Evolutionary conservation across 352 stramenopile genomes (phyloP).

Genomic region (Pythium rhizo-oryzae): DNA sequence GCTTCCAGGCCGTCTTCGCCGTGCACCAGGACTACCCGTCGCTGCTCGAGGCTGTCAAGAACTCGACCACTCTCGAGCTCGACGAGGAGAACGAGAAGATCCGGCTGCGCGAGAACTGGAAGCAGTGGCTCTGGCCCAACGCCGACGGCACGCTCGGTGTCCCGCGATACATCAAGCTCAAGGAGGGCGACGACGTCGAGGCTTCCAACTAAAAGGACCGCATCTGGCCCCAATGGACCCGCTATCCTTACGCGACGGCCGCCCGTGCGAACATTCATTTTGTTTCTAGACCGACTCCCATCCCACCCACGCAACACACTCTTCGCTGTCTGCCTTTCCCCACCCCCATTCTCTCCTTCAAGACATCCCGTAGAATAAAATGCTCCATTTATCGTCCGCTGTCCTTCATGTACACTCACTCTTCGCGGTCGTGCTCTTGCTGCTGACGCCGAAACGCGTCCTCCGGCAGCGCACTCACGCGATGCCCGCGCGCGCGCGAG

Average conservation of each 20-base stretch:
- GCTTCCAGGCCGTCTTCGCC: constrained; percentile 87
- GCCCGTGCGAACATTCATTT: constrained; percentile 20
- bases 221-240: not conserved
- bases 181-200: constrained; percentile 37
- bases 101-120: constrained; percentile 80
- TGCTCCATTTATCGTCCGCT: constrained; percentile 19
- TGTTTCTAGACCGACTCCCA: constrained; percentile 20
- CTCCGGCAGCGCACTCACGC: constrained; percentile 45
- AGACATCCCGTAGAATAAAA: constrained; percentile 33
- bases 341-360: constrained; percentile 5
- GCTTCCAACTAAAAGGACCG: constrained; percentile 31
- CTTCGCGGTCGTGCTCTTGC: not conserved
- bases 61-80: constrained; percentile 69
- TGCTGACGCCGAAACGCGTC: constrained; percentile 51
- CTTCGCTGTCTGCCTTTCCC: not conserved
- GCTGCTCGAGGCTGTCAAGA: constrained; percentile 72
- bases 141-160: constrained; percentile 83
- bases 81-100: constrained; percentile 92
- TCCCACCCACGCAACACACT: not conserved
- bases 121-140: constrained; percentile 91
- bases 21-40: constrained; percentile 86
- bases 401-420: not conserved
- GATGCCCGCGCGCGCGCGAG: constrained; percentile 47
- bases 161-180: constrained; percentile 88
- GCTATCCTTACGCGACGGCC: too few relatives aligned